A percentile compares a stretch with the other conserved stretches of the same genome.
Conservation (phyloP, 129 eudicot species). For the Centrapalus pauciflorus region DNA sequence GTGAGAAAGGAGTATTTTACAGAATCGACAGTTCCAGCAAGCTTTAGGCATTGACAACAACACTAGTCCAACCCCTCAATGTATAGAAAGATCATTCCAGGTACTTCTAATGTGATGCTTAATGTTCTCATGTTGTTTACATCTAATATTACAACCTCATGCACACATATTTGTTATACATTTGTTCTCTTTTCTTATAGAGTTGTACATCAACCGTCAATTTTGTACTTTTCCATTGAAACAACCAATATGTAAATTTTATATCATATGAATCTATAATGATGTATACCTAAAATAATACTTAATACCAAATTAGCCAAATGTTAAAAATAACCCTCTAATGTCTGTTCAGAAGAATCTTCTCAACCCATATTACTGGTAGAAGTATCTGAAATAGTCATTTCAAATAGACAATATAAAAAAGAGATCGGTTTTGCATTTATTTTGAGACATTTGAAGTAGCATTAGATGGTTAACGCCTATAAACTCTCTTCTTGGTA, state of each 20-base stretch:
- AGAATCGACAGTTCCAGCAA: conserved; percentile 59
- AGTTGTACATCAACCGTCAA: background rate
- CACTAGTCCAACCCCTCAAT: background rate
- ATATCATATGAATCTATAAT: background rate
- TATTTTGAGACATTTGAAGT: too few species aligned
- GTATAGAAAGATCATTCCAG: conserved; percentile 4
- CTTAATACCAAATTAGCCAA: too few species aligned
- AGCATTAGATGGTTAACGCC: too few species aligned
- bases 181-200: background rate
- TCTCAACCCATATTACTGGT: too few species aligned
- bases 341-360: too few species aligned
- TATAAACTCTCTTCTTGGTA: too few species aligned
- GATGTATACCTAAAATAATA: too few species aligned
- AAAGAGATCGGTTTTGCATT: too few species aligned
- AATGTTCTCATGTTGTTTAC: background rate
- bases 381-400: too few species aligned
- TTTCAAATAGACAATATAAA: too few species aligned
- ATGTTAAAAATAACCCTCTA: too few species aligned
- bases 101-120: background rate
- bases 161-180: too few species aligned
- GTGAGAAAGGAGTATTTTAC: conserved; percentile 76
- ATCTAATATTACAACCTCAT: background rate
- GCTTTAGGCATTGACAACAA: conserved; percentile 36
- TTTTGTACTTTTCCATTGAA: background rate
- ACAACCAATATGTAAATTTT: background rate